These are phyloP conservation scores for Hypocrella siamensis DNA, from an alignment of 2,329 filamentous ascomycete genomes.

Conservation along the genomic window DNA sequence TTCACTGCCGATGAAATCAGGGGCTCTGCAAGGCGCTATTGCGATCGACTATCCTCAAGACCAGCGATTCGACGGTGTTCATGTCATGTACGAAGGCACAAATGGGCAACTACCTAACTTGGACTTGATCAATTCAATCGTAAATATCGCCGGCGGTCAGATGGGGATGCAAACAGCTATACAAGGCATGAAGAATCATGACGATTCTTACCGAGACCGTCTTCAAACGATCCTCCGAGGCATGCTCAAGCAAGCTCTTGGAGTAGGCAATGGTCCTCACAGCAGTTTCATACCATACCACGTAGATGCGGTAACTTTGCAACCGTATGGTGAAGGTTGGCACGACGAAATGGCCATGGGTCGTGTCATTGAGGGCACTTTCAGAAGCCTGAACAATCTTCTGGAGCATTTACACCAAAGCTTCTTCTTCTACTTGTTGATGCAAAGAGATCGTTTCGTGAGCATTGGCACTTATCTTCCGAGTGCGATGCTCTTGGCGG, in stretches of 20 bases:
- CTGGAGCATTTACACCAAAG: slow-evolving; percentile 95
- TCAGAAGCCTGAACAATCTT: slow-evolving; percentile 88
- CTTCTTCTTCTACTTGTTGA: slow-evolving; percentile 96
- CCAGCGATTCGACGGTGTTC: slow-evolving; percentile 69
- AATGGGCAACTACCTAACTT: slow-evolving; percentile 94
- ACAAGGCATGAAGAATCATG: slow-evolving; percentile 77
- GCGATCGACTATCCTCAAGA: slow-evolving; percentile 88
- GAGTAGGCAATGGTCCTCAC: slow-evolving; percentile 78
- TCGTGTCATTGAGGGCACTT: slow-evolving; percentile 74
- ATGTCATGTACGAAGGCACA: slow-evolving; percentile 86
- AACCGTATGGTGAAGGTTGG: slow-evolving; percentile 82
- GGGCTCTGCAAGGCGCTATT: slow-evolving; percentile 79
- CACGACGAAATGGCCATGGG: slow-evolving; percentile 97
- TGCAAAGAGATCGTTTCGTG: slow-evolving; percentile 84
- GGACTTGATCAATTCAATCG: slow-evolving; percentile 88
- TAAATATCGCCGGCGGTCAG: slow-evolving; percentile 74
- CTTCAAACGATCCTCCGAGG: slow-evolving; percentile 80
- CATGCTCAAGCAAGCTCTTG: slow-evolving; percentile 83
- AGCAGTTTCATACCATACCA: slow-evolving; percentile 97
- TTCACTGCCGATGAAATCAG: slow-evolving; percentile 75
- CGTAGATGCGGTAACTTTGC: slow-evolving; percentile 86
- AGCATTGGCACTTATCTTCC: slow-evolving; percentile 96
- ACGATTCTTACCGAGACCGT: slow-evolving; percentile 64
- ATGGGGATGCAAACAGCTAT: slow-evolving; percentile 77
- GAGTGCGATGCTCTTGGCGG: slow-evolving; percentile 91